Base-by-base conservation (phyloP, 2,329 filamentous ascomycete species). In the Microsporum canis region DNA sequence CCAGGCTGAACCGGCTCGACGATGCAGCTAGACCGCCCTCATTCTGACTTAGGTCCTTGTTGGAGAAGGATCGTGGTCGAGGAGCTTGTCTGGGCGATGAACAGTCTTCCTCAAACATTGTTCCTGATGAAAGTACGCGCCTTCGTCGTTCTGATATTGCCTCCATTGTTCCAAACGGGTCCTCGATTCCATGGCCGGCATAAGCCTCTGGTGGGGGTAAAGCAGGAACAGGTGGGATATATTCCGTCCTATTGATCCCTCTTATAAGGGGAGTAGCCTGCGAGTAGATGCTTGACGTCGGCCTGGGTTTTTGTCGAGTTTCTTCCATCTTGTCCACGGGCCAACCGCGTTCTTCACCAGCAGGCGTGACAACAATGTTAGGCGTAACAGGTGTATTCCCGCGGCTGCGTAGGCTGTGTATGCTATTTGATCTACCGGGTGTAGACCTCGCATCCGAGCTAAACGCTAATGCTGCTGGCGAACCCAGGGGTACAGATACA, bases 311-410 rank as follows among this genome's bases (percentile, higher is more conserved):
- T 29, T 64, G 64, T 6, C 63, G 60, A 0, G 65, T 64, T 34
- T 68, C 68, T 8, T 70, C 62, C 14, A 65, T 43, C 49, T 58
- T 43, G 47, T 58, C 58, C 8, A 63, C 65, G 23, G 68, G 66
- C 76, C 75, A 77, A 1, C 69, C 70, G 3, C 68, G 68, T 47
- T 73, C 70, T 29, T 77, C 74, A 43, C 70, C 69, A 7, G 77
- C 76, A 3, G 77, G 76, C 0, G 77, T 79, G 14, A 79, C 69
- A 14, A 79, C 66, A 49, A 79, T 79, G 0, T 74, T 73, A 3
- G 77, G 77, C 1, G 77, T 78, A 17, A 71, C 68, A 0, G 76
- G 75, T 2, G 75, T 75, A 27, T 53, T 53, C 10, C 66, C 65
- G 60, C 69, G 68, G 33, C 66, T 69, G 59, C 58, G 62, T 62